phyloP scores from a whole-genome alignment of 495 filamentous ascomycete genomes.

The Xylaria bambusicola region DNA sequence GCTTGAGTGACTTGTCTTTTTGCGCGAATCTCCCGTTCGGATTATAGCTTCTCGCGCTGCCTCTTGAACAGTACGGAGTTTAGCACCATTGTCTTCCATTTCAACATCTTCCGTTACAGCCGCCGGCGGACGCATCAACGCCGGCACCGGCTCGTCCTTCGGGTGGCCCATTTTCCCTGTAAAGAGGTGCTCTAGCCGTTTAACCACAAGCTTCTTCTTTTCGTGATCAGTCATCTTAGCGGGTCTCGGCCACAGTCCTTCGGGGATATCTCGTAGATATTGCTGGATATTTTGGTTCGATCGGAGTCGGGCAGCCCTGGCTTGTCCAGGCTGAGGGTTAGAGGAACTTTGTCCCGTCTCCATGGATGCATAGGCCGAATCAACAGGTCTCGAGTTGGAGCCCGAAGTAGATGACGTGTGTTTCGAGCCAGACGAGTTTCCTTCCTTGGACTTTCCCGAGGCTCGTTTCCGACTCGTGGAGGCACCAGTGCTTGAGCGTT shows the following conservation, averaged over 20 bases:
- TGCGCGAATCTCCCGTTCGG: conserved; percentile 26
- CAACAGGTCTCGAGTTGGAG: conserved; percentile 58
- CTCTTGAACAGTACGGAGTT: conserved; percentile 22
- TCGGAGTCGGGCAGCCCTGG: conserved; percentile 28
- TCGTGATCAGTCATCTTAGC: conserved; percentile 61
- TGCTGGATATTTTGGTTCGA: conserved; percentile 57
- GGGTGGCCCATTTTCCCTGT: conserved; percentile 62
- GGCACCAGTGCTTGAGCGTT: conserved; percentile 42
- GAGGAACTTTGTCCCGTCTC: conserved; percentile 54
- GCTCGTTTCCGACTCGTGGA: conserved; percentile 35
- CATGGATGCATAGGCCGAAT: conserved; percentile 77
- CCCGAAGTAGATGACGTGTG: conserved; percentile 52
- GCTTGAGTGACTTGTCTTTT: conserved; percentile 37
- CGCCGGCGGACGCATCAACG: conserved; percentile 46
- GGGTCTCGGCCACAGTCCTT: conserved; percentile 56
- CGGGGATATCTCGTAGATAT: conserved; percentile 63
- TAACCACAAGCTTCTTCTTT: conserved; percentile 71
- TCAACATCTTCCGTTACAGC: conserved; percentile 60
- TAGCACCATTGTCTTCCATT: conserved; percentile 43
- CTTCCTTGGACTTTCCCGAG: conserved; percentile 34
- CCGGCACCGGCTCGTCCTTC: conserved; percentile 24
- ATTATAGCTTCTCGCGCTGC: conserved; percentile 43
- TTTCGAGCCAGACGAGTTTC: conserved; percentile 42
- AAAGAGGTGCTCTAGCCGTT: conserved; percentile 73
- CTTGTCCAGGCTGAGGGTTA: conserved; percentile 31